Evolutionary conservation across 345 rosid species (phyloP), one percentile per base, ranked within the genome.

Genomic region (Hypericum perforatum): DNA sequence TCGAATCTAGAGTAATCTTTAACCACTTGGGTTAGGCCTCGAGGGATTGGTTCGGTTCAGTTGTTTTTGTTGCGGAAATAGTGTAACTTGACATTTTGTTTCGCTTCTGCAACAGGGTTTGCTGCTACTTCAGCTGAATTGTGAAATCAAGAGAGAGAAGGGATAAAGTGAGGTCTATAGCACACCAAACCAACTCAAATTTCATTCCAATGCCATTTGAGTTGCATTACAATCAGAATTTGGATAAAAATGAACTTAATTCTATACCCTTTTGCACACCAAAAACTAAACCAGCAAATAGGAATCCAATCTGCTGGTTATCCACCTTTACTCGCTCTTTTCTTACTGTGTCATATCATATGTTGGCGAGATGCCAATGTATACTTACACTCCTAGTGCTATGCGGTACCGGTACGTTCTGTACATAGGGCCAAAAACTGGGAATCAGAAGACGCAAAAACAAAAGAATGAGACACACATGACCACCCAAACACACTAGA

Each of bases 351-450:
- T 49, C 44, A 60, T 62, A 63, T 65, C 45, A 65, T 70, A 70
- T 79, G 54, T 64, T 59, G 86, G 79, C 84, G 76, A 74, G 60
- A 11, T 78, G 86, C 84, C 82, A 11, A 56, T 74, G 75, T 72
- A 39, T 80, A 74, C 56, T 69, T 80, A 78, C 86, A 83, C 77
- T 78, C 80, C 72, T 52, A 72, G 54, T 63, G 61, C 53, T 42
- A 49, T 59, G 53, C 59, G 65, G 62, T 61, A 48, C 59, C 32
- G 68, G 63, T 58, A 64, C 71, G 68, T 69, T 66, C 81, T 80
- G 86, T 84, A 84, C 91, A 80, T 49, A 74, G 63, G 66, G 63
- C 67, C 68, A 62, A 74, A 82, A 80, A 71, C 63, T 69, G 69
- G 73, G 32, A 22, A 62, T 59, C 48, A 60, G 73, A 63, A 61